Base-by-base conservation (phyloP, 257 asterid genomes). In the Solanum gracilifrons region DNA sequence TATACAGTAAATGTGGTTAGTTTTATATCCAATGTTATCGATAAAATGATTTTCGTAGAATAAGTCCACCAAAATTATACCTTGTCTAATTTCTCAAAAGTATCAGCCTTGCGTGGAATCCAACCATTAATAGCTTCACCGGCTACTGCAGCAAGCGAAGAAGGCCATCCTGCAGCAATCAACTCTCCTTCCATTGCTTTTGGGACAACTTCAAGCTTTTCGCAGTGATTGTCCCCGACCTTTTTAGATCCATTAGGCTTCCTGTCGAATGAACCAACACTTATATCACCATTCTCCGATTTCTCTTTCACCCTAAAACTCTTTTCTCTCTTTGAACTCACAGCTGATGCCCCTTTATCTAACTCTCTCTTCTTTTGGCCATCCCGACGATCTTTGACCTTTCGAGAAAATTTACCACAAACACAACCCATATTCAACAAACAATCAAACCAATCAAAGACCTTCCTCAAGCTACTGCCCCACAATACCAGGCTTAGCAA, bases 101-200 rank as follows among this genome's bases (percentile, higher is more conserved):
- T 92, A 60, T 95, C 97, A 1, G 98, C 97, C 88, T 90, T 94
- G 3, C 98, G 89, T 1, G 99, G 99, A 68, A 93, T 82, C 99
- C 99, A 97, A 82, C 99, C 99, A 74, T 74, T 89, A 82, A 97
- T 92, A 84, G 99, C 98, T 90, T 96, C 99, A 8, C 98, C 96
- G 3, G 99, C 98, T 48, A 93, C 98, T 0, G 93, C 89, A 82
- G 92, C 98, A n/a, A 97, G 95, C 97, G 98, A 97, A 89, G 96
- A 88, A 37, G 99, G 99, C 99, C 99, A 97, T 37, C 99, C 99
- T 2, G 98, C 99, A 21, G 98, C 98, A 86, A 95, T 88, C 79
- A 92, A 95, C 86, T 97, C 99, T 15, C 94, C 99, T 90, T 95
- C 96, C 25, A 89, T 66, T 29, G 96, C 96, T 84, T 91, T 93